Percentiles rank a stretch among this genome's conserved stretches.
phyloP scores from a whole-genome alignment of 306 rosid species.

The Hippophae gyantsensis region DNA sequence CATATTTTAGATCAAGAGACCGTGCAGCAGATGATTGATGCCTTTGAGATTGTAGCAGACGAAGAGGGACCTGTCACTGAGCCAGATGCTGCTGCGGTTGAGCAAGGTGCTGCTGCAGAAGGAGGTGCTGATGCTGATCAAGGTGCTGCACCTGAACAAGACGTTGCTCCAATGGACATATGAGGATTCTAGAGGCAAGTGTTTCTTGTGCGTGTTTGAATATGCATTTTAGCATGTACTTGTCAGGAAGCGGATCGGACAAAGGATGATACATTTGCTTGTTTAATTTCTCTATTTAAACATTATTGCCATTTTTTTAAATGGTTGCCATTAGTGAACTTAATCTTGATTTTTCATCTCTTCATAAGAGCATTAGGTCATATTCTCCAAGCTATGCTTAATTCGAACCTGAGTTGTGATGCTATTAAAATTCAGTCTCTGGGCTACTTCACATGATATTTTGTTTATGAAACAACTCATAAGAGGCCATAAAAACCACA shows the following conservation, averaged over 20 bases:
- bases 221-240: constrained; percentile 12
- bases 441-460: too few relatives aligned
- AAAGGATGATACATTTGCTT: constrained; percentile 16
- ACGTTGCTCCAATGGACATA: constrained; percentile 63
- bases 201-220: constrained; percentile 3
- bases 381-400: too few relatives aligned
- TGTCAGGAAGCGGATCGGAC: constrained; percentile 21
- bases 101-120: constrained; percentile 23
- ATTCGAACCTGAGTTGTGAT: too few relatives aligned
- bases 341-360: too few relatives aligned
- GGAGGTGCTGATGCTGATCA: constrained; percentile 15
- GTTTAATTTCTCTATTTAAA: constrained; percentile 16
- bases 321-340: too few relatives aligned
- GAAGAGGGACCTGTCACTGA: constrained; percentile 62
- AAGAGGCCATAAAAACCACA: too few relatives aligned
- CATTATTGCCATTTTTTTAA: too few relatives aligned
- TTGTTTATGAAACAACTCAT: too few relatives aligned
- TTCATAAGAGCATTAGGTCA: too few relatives aligned
- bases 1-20: constrained; percentile 80
- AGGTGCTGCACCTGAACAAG: not conserved
- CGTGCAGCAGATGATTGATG: constrained; percentile 71
- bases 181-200: constrained; percentile 33
- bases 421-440: too few relatives aligned
- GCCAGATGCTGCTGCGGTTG: constrained; percentile 31
- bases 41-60: constrained; percentile 72